Conservation (phyloP, 179 eudicot genomes). For the Silene noctiflora region DNA sequence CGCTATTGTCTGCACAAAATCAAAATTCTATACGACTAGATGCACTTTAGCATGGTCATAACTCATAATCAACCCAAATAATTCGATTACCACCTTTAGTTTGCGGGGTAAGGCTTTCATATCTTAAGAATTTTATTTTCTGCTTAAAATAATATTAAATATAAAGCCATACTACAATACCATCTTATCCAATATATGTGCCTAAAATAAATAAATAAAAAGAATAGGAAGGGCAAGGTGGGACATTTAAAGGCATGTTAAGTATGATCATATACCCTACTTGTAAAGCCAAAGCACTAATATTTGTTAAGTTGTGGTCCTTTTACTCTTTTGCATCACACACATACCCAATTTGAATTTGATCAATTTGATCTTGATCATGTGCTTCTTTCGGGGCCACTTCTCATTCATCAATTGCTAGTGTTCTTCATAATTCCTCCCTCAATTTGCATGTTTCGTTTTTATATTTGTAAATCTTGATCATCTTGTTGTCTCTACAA, state of each 20-base stretch:
- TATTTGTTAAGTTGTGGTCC: constrained; percentile 27
- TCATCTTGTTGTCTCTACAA: no score
- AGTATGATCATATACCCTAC: constrained; percentile 12
- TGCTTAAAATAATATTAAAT: no score
- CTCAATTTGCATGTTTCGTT: not conserved
- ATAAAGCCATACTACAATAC: no score
- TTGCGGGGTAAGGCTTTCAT: no score
- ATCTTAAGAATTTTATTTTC: no score
- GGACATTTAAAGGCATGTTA: constrained; percentile 4
- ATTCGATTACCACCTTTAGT: no score
- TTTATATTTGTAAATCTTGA: not conserved
- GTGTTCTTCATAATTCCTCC: constrained; percentile 23
- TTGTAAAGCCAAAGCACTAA: constrained; percentile 33
- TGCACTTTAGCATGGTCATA: no score
- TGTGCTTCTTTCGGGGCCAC: constrained; percentile 25
- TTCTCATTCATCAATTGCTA: constrained; percentile 15
- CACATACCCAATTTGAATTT: not conserved
- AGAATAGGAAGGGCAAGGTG: not conserved
- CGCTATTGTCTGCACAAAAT: no score
- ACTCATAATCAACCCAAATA: no score
- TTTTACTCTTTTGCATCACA: constrained; percentile 10
- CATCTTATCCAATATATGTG: no score
- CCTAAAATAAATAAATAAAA: no score
- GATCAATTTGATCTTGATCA: constrained; percentile 22
- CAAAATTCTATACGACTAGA: no score